Conservation (phyloP, 83 land plant genomes). For the Diphasiastrum complanatum region DNA sequence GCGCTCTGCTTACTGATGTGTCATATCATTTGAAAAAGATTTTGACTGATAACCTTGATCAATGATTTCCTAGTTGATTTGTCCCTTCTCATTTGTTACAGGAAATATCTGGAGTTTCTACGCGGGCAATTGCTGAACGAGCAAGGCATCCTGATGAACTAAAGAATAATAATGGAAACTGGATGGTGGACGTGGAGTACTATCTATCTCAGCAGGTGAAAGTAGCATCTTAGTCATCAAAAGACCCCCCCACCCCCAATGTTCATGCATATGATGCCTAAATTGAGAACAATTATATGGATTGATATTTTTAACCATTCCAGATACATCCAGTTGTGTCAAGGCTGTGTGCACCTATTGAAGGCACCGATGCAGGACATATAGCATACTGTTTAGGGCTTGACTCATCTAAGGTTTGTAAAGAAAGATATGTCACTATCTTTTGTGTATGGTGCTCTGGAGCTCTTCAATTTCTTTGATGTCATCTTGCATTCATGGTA, state of each 20-base stretch:
- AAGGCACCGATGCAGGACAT: slow-evolving; percentile 89
- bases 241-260: background rate
- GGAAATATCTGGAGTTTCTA: slow-evolving; percentile 40
- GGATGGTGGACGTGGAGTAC: slow-evolving; percentile 94
- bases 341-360: slow-evolving; percentile 90
- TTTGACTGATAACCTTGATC: too few species aligned
- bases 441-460: slow-evolving; percentile 6
- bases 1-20: background rate
- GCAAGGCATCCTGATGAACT: slow-evolving; percentile 98
- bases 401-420: slow-evolving; percentile 72
- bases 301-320: background rate
- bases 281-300: background rate
- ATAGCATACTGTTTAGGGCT: slow-evolving; percentile 97
- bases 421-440: too few species aligned
- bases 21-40: too few species aligned
- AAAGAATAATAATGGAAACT: slow-evolving; percentile 60
- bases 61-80: slow-evolving; percentile 1
- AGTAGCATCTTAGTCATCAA: background rate
- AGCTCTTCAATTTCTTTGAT: slow-evolving; percentile 30
- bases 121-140: slow-evolving; percentile 73
- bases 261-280: too few species aligned
- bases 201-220: slow-evolving; percentile 90
- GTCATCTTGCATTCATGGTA: slow-evolving; percentile 1
- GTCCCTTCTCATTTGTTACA: slow-evolving; percentile 12
- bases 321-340: slow-evolving; percentile 99